Evolutionary conservation across 192 early-diverging fungal genomes (phyloP), one percentile per base, ranked within the genome.

Genomic region (Coemansia sp.): DNA sequence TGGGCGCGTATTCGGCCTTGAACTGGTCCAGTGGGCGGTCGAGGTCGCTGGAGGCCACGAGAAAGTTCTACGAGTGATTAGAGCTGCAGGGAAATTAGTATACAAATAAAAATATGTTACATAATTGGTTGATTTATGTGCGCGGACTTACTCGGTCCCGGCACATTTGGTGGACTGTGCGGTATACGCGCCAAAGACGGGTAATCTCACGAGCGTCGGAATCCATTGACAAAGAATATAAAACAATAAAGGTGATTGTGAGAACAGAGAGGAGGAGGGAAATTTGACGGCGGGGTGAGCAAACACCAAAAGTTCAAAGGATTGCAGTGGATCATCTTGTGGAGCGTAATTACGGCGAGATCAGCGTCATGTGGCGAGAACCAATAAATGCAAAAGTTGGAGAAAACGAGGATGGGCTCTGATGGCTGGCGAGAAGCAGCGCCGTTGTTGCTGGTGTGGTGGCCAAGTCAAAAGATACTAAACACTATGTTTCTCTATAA

Each of bases 81-180:
- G n/a, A n/a, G n/a, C n/a, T n/a, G n/a, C n/a, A n/a, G n/a, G n/a
- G n/a, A n/a, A n/a, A n/a, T n/a, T n/a, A n/a, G n/a, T n/a, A n/a
- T n/a, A n/a, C 27, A 35, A 31, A 31, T 14, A 31, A 22, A 32
- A 23, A n/a, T 29, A 33, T 55, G 46, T 5, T 33, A 19, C 6
- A 29, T 22, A 36, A 9, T 35, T 14, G 34, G 14, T 35, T 35
- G 8, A 35, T 14, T 35, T 35, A 35, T 36, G 19, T 11, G 0
- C 18, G 14, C 8, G 14, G 3, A 88, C 81, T 38, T 63, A 70
- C 68, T 33, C 95, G 68, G 75, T 95, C 90, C 38, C 72, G 59
- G 53, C 92, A 88, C 85, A 98, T 88, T 71, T 97, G 82, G 63
- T 93, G 88, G 15, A 92, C 75, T 3, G 95, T 98, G 49, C 85